phyloP scores from a whole-genome alignment of 768 basidiomycete species.

The Pulveroboletus sp. region DNA sequence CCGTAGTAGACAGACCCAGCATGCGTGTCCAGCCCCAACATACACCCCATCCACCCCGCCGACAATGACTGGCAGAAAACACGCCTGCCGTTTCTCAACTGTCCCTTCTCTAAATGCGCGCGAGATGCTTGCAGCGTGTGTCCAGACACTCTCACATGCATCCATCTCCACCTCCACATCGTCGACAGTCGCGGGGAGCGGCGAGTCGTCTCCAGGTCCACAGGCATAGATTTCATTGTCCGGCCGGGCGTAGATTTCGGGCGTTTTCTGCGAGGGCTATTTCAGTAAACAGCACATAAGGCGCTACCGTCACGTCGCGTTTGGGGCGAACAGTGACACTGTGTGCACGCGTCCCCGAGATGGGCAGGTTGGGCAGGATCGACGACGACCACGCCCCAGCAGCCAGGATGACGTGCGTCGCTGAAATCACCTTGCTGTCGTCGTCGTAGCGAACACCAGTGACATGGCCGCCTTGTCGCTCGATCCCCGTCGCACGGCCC shows the following conservation, averaged over 20 bases:
- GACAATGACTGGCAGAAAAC: conserved; percentile 69
- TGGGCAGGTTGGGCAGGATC: conserved; percentile 54
- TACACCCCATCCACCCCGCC: conserved; percentile 57
- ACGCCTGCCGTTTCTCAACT: conserved; percentile 62
- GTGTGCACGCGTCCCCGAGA: conserved; percentile 67
- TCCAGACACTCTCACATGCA: conserved; percentile 55
- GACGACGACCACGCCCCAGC: conserved; percentile 86
- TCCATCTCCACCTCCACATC: conserved; percentile 57
- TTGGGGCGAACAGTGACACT: conserved; percentile 63
- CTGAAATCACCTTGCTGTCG: conserved; percentile 39
- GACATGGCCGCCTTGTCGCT: conserved; percentile 41
- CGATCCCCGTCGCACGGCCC: conserved; percentile 46
- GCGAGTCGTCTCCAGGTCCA: conserved; percentile 71
- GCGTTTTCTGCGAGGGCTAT: conserved; percentile 51
- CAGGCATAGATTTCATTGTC: conserved; percentile 74
- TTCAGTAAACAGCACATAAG: conserved; percentile 83
- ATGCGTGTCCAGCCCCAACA: conserved; percentile 77
- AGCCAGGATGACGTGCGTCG: conserved; percentile 70
- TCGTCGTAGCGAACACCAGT: conserved; percentile 45
- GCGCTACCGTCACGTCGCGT: conserved; percentile 47
- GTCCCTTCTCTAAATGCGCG: conserved; percentile 51
- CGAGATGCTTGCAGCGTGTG: conserved; percentile 62
- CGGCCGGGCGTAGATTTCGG: conserved; percentile 74
- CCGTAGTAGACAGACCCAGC: conserved; percentile 55
- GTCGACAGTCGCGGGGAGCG: conserved; percentile 69